Base-by-base conservation (phyloP, 2,329 filamentous ascomycete genomes). In the Beauveria medogensis region DNA sequence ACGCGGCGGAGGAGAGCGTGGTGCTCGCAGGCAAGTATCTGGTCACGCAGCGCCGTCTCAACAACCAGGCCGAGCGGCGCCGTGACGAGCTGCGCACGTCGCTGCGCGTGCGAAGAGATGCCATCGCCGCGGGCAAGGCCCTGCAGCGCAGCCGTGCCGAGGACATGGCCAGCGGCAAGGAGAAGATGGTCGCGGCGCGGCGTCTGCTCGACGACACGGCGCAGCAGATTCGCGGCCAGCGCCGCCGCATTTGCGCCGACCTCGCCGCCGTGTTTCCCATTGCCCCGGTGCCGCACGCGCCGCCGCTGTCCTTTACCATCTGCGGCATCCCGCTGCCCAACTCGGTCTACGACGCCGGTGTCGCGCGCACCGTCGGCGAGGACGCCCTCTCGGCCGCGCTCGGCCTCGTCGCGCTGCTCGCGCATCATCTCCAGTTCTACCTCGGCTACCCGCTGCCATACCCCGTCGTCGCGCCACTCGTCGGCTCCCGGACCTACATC, bases 161-260 rank as follows among this genome's bases (percentile, higher is more conserved):
- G 7, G 84, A 90, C 65, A 82, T 94, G 7, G 75, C 78, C 14
- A 80, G 85, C 64, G 87, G 84, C 8, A 76, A 78, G 53, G 76
- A 82, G 40, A 84, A 86, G 65, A 76, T 93, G 37, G 70, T 75
- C 0, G 75, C 82, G 1, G 85, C 84, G 14, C 78, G 79, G 41
- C 73, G 77, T 5, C 76, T 87, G 1, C 73, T 89, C 1, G 77
- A 78, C 4, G 74, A 80, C 53, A 86, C 83, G 0, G 79, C 80
- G 47, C 85, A 88, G 55, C 83, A 86, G 22, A 88, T 91, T n/a
- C 85, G 82, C 62, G 91, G 89, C n/a, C 94, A 97, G 72, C 84
- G 92, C 24, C 85, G 92, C 16, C 88, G 94, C 41, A 90, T 97
- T 60, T 92, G 91, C 71, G 87, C 94, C 65, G 92, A 96, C 65